Conservation (phyloP, 768 basidiomycete species). For the Tricholoma furcatifolium region DNA sequence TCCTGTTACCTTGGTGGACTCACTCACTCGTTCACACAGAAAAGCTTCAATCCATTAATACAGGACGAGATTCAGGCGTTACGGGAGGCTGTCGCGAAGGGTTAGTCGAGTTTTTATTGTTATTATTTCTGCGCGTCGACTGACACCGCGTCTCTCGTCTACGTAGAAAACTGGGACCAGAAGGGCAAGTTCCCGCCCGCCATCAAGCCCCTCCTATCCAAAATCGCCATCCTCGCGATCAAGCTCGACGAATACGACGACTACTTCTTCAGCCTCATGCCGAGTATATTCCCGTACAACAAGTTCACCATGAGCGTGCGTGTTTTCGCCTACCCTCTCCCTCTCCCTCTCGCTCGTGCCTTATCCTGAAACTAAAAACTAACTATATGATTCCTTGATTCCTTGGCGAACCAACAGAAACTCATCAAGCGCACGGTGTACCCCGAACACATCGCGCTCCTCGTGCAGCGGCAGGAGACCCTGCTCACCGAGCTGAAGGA, state of each 20-base stretch:
- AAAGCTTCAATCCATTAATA: conserved; percentile 70
- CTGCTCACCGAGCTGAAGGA: conserved; percentile 60
- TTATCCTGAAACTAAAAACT: too few species aligned
- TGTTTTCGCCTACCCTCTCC: conserved; percentile 13
- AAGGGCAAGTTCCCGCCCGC: conserved; percentile 89
- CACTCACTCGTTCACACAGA: conserved; percentile 32
- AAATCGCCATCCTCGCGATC: conserved; percentile 76
- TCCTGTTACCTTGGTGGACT: conserved; percentile 2
- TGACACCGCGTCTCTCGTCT: background rate
- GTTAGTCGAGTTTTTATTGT: conserved; percentile 29
- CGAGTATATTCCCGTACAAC: conserved; percentile 89
- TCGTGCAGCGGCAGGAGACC: conserved; percentile 67
- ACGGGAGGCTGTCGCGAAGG: conserved; percentile 56
- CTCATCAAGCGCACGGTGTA: conserved; percentile 90
- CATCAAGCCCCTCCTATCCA: conserved; percentile 70
- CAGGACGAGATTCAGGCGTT: conserved; percentile 60
- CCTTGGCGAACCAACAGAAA: conserved; percentile 79
- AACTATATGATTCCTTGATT: too few species aligned
- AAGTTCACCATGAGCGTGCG: conserved; percentile 88
- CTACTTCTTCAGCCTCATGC: conserved; percentile 88
- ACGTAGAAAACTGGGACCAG: conserved; percentile 67
- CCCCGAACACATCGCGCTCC: conserved; percentile 62
- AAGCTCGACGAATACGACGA: conserved; percentile 88
- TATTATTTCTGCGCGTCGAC: background rate
- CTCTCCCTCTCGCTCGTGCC: background rate